A percentile compares a stretch with the other conserved stretches of the same genome.
phyloP scores from a whole-genome alignment of 108 stramenopile species.

The Pseudonitzschia multiseries region DNA sequence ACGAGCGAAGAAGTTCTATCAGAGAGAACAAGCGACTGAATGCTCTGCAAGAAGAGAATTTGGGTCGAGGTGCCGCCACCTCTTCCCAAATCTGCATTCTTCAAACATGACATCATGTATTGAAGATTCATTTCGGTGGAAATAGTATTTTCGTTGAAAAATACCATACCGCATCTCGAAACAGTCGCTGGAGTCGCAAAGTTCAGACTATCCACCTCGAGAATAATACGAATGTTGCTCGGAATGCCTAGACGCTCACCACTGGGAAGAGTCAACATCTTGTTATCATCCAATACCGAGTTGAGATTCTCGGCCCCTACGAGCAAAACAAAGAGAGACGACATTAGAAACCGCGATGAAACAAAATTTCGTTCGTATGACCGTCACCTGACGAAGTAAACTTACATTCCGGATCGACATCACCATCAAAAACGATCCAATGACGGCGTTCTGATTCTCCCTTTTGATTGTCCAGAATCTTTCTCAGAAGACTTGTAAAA shows the following conservation, averaged over 20 bases:
- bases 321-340: neutral
- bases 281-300: conserved; percentile 95
- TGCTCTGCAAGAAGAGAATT: conserved; percentile 66
- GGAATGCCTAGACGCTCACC: conserved; percentile 93
- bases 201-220: conserved; percentile 94
- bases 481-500: conserved; percentile 85
- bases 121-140: conserved; percentile 77
- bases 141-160: conserved; percentile 93
- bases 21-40: conserved; percentile 55
- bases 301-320: conserved; percentile 43
- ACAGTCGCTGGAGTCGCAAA: conserved; percentile 98
- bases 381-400: neutral
- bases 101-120: conserved; percentile 54
- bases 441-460: conserved; percentile 89
- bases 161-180: conserved; percentile 97
- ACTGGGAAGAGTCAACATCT: conserved; percentile 92
- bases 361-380: neutral
- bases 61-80: conserved; percentile 56
- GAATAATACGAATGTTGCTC: conserved; percentile 83
- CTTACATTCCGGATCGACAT: conserved; percentile 95
- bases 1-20: conserved; percentile 71
- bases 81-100: conserved; percentile 51
- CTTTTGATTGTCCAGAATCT: conserved; percentile 90
- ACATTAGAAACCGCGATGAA: neutral
- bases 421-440: conserved; percentile 98